Evolutionary conservation across 2,329 filamentous ascomycete genomes (phyloP).

Genomic region (Sporothrix curviconia): DNA sequence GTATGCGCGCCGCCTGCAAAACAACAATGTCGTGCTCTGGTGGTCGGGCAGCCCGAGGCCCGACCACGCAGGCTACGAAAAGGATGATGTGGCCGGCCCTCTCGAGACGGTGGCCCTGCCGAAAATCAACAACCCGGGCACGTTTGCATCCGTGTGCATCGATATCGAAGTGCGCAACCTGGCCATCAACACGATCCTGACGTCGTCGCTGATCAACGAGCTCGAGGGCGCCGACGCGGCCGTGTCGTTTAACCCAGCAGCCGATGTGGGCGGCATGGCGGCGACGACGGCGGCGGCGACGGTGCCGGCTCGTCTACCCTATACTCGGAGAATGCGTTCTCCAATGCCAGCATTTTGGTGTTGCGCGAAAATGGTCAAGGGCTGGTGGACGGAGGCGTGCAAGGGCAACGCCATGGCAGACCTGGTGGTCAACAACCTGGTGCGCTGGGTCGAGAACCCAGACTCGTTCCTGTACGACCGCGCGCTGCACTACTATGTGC

Average conservation of each 20-base stretch:
- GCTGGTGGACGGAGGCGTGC: constrained; percentile 95
- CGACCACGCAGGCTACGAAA: constrained; percentile 93
- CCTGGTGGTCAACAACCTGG: constrained; percentile 92
- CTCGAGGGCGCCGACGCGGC: constrained; percentile 84
- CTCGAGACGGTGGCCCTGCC: constrained; percentile 89
- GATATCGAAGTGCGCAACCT: constrained; percentile 91
- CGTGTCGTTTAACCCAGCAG: constrained; percentile 72
- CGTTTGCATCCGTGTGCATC: constrained; percentile 93
- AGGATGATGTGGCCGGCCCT: constrained; percentile 76
- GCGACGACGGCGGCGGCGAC: constrained; percentile 46
- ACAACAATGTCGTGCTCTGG: constrained; percentile 92
- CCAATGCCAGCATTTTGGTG: constrained; percentile 83
- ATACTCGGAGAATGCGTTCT: constrained; percentile 83
- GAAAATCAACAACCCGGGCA: constrained; percentile 84
- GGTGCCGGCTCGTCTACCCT: constrained; percentile 63
- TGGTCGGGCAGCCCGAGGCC: constrained; percentile 85
- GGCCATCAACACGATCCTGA: constrained; percentile 95
- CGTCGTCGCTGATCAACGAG: constrained; percentile 93
- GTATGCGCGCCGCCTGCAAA: constrained; percentile 82
- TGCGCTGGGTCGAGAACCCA: constrained; percentile 93
- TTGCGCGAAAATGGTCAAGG: constrained; percentile 96
- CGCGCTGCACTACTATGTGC: constrained; percentile 91
- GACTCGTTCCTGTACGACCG: constrained; percentile 93
- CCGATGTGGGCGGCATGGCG: constrained; percentile 49
- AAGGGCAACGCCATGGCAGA: constrained; percentile 90